Base-by-base conservation (phyloP, 345 rosid species). In the Arabis hirsuta region DNA sequence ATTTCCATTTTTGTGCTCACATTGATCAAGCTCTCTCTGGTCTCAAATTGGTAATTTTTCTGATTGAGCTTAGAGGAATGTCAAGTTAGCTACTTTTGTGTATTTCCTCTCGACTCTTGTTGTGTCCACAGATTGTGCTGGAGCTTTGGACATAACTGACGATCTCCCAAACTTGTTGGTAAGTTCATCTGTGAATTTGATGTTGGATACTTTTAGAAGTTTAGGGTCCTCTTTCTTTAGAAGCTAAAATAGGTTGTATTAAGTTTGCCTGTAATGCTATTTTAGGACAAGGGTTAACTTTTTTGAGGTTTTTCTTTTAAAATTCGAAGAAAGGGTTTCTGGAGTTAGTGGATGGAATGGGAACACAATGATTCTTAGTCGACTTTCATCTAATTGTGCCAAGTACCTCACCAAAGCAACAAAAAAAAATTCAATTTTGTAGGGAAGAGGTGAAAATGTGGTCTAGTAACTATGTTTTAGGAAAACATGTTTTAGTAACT, bases 121-220 rank as follows among this genome's bases (percentile, higher is more conserved):
- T 22, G 24, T 1, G 24, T 22, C 24, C 24, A 22, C 24, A 22
- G 24, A 22, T 22, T 22, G 24, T 22, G 99, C 99, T 75, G 98
- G 96, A 69, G 98, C 97, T 67, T 81, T 95, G 91, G 97, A 91
- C 78, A 84, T 91, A 19, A 90, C 88, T 10, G 97, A 95, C 79
- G 97, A 90, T 81, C 82, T 95, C 77, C 98, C 84, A 75, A 85
- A 90, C 61, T 74, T 91, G 79, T 71, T 95, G 99, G 98, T 91
- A 82, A 67, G 79, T 57, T 52, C 44, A 62, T 39, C 16, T 65
- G 61, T 41, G 42, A 70, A n/a, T n/a, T 71, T 26, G 34, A 46
- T 54, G 19, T 68, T 69, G 46, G 70, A n/a, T 48, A 70, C 67
- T 57, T 43, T 56, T 41, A 24, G 52, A 66, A 62, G 27, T 16